A percentile compares a stretch with the other conserved stretches of the same genome.
These are phyloP conservation scores for Globisporangium recalcitrans DNA, from an alignment of 352 stramenopile genomes.

Conservation along the genomic window DNA sequence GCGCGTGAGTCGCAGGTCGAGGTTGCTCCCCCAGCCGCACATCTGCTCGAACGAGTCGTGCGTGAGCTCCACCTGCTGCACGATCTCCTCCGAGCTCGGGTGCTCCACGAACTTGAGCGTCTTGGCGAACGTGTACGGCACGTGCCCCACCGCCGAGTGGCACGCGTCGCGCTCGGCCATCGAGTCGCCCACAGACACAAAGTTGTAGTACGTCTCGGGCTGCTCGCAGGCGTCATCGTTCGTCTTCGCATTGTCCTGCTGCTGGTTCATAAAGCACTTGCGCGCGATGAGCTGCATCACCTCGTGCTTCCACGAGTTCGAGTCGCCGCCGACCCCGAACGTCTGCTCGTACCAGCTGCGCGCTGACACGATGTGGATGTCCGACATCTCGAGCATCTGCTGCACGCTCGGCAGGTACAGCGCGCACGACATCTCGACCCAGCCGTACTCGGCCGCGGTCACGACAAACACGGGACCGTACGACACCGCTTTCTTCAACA, in stretches of 20 bases:
- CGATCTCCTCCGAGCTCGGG: slow-evolving; percentile 69
- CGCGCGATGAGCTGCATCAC: slow-evolving; percentile 83
- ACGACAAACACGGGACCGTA: slow-evolving; percentile 85
- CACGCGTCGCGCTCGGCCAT: slow-evolving; percentile 85
- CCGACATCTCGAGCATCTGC: slow-evolving; percentile 54
- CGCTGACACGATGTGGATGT: slow-evolving; percentile 84
- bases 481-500: slow-evolving; percentile 67
- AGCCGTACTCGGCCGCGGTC: slow-evolving; percentile 74
- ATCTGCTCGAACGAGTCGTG: slow-evolving; percentile 86
- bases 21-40: slow-evolving; percentile 65
- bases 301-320: slow-evolving; percentile 78
- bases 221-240: neutral
- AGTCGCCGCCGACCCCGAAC: slow-evolving; percentile 71
- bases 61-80: slow-evolving; percentile 80
- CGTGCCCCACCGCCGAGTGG: slow-evolving; percentile 56
- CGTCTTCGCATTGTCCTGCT: neutral
- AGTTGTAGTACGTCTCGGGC: slow-evolving; percentile 60
- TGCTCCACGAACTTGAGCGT: slow-evolving; percentile 86
- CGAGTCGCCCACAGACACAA: slow-evolving; percentile 80
- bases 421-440: slow-evolving; percentile 80
- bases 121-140: slow-evolving; percentile 74
- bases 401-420: slow-evolving; percentile 70
- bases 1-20: slow-evolving; percentile 73
- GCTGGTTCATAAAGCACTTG: slow-evolving; percentile 63
- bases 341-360: slow-evolving; percentile 85